Evolutionary conservation across 495 filamentous ascomycete genomes (phyloP).

Genomic region (Penicillium pulvis): DNA sequence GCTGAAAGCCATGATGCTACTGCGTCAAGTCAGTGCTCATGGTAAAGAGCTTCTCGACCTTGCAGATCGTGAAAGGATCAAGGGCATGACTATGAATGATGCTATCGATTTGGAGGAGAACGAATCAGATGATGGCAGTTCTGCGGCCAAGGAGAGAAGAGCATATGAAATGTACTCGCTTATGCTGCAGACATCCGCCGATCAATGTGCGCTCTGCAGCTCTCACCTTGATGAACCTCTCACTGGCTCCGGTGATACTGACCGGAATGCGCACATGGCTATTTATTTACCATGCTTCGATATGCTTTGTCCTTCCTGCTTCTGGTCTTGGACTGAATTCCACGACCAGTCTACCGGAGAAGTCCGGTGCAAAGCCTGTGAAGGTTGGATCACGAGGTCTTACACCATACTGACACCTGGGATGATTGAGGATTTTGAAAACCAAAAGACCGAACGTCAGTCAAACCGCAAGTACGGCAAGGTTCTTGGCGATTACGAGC

Average conservation of each 20-base stretch:
- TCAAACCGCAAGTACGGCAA: conserved; percentile 57
- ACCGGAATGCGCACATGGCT: conserved; percentile 66
- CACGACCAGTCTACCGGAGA: conserved; percentile 20
- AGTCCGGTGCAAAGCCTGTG: conserved; percentile 67
- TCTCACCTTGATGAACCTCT: conserved; percentile 55
- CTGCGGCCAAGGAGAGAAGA: conserved; percentile 59
- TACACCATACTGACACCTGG: conserved; percentile 68
- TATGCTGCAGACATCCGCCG: conserved; percentile 73
- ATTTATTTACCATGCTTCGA: conserved; percentile 83
- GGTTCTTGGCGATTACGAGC: conserved; percentile 69
- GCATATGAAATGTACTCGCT: conserved; percentile 81
- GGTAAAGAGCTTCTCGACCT: conserved; percentile 84
- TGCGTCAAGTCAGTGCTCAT: conserved; percentile 89
- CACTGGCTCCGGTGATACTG: conserved; percentile 49
- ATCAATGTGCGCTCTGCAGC: conserved; percentile 68
- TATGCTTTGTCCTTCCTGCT: conserved; percentile 74
- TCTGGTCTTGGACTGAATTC: conserved; percentile 43
- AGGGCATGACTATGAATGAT: conserved; percentile 75
- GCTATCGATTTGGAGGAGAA: conserved; percentile 87
- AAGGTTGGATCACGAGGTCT: conserved; percentile 54
- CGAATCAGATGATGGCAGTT: conserved; percentile 59
- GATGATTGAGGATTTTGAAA: conserved; percentile 59
- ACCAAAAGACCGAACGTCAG: conserved; percentile 33
- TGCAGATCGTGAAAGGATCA: conserved; percentile 74
- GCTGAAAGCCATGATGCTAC: conserved; percentile 83